Evolutionary conservation across 2,329 filamentous ascomycete species (phyloP).

Genomic region (Colletotrichum sp.): DNA sequence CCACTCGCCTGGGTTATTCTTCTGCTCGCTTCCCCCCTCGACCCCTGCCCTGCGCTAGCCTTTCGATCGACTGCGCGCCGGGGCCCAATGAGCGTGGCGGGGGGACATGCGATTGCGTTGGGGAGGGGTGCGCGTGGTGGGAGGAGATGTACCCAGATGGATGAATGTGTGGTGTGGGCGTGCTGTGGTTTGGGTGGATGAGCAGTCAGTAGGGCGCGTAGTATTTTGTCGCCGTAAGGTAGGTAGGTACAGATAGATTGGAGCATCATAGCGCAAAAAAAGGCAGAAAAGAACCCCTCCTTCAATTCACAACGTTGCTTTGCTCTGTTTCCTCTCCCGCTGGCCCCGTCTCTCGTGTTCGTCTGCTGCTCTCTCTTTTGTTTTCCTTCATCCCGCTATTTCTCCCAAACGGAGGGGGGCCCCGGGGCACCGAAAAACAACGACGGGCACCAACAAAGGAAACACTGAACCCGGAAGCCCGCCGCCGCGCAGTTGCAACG

Average conservation of each 20-base stretch:
- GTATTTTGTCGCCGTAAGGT: not conserved
- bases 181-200: not conserved
- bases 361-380: not conserved
- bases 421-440: not conserved
- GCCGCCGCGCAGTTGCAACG: conserved; percentile 16
- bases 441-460: not conserved
- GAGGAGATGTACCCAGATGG: not conserved
- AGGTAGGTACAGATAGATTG: not conserved
- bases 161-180: not conserved
- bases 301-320: not conserved
- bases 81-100: conserved; percentile 6
- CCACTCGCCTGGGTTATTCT: conserved; percentile 17
- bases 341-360: not conserved
- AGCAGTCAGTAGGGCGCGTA: not conserved
- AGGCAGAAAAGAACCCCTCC: not conserved
- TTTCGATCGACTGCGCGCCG: conserved; percentile 12
- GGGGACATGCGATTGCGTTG: not conserved
- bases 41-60: conserved; percentile 14
- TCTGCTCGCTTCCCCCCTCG: not conserved
- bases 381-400: not conserved
- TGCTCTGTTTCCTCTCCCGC: not conserved
- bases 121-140: not conserved
- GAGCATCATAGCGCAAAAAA: conserved; percentile 4
- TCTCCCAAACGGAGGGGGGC: not conserved
- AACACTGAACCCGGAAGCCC: not conserved